A percentile compares a stretch with the other conserved stretches of the same genome.
These are phyloP conservation scores for Podospora didyma DNA, from an alignment of 495 filamentous ascomycete species.

Conservation along the genomic window DNA sequence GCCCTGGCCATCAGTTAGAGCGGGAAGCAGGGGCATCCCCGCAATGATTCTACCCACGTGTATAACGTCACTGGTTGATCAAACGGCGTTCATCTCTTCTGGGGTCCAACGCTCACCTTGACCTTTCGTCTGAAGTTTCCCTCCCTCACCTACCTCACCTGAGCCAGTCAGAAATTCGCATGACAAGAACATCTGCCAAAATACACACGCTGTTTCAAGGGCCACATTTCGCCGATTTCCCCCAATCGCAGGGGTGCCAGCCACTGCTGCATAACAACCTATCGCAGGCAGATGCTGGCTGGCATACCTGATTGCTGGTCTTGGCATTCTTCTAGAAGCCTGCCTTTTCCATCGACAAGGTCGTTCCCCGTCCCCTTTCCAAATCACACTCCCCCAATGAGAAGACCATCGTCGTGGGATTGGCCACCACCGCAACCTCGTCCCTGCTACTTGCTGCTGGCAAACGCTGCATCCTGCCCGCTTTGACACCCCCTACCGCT, in stretches of 20 bases:
- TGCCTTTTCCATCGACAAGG: conserved; percentile 10
- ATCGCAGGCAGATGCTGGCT: conserved; percentile 6
- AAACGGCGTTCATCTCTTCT: conserved; percentile 26
- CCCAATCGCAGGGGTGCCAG: conserved; percentile 1
- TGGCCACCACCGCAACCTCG: too few relatives aligned
- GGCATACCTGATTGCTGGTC: conserved; percentile 1
- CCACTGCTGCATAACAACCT: conserved; percentile 13
- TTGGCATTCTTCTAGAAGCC: conserved; percentile 22
- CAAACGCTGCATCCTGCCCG: conserved; percentile 19
- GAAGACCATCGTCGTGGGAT: conserved; percentile 1
- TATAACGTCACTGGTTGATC: conserved; percentile 30
- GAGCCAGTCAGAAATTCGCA: conserved; percentile 10
- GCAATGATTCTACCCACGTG: conserved; percentile 23
- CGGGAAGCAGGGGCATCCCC: conserved; percentile 28
- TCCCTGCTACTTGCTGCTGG: not conserved
- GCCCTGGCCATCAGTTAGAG: conserved; percentile 15
- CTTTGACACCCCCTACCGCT: conserved; percentile 18
- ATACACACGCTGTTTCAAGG: conserved; percentile 23
- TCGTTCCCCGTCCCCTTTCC: not conserved
- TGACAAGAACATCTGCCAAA: conserved; percentile 16
- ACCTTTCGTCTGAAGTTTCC: conserved; percentile 23
- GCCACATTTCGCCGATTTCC: conserved; percentile 2
- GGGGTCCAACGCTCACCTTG: conserved; percentile 4
- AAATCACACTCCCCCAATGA: not conserved
- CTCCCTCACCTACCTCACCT: not conserved